Evolutionary conservation across 2,329 filamentous ascomycete genomes (phyloP).

Genomic region (Dactylonectria macrodidyma): DNA sequence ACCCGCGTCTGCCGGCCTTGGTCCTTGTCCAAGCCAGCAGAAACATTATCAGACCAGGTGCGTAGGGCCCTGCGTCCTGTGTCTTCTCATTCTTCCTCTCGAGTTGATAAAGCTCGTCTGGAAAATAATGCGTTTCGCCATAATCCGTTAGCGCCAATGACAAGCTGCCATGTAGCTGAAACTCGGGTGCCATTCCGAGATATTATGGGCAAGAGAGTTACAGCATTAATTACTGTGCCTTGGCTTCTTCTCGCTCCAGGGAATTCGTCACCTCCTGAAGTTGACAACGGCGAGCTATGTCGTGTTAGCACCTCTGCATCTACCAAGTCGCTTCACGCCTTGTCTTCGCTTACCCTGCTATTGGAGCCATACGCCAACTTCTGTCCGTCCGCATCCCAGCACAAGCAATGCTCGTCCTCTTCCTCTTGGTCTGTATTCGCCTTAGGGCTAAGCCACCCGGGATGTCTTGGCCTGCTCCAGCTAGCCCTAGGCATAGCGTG

Average conservation of each 20-base stretch:
- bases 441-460: constrained; percentile 72
- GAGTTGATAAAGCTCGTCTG: constrained; percentile 8
- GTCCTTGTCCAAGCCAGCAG: constrained; percentile 32
- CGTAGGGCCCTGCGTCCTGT: constrained; percentile 23
- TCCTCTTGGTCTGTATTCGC: constrained; percentile 68
- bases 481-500: constrained; percentile 70
- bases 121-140: constrained; percentile 16
- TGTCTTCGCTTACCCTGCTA: constrained; percentile 67
- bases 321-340: no score
- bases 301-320: constrained; percentile 29
- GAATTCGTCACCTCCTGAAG: constrained; percentile 58
- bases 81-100: constrained; percentile 21
- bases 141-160: constrained; percentile 18
- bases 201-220: constrained; percentile 2
- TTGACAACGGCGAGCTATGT: constrained; percentile 66
- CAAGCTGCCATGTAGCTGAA: constrained; percentile 9
- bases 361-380: constrained; percentile 76
- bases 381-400: constrained; percentile 74
- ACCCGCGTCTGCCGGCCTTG: constrained; percentile 18
- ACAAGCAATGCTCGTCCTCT: constrained; percentile 73
- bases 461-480: constrained; percentile 70
- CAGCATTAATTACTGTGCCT: neutral
- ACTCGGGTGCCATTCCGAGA: constrained; percentile 3
- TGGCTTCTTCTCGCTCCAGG: neutral
- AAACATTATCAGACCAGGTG: constrained; percentile 36